Evolutionary conservation across 2,329 filamentous ascomycete genomes (phyloP).

Genomic region (Stagonosporopsis cucurbitacearum): DNA sequence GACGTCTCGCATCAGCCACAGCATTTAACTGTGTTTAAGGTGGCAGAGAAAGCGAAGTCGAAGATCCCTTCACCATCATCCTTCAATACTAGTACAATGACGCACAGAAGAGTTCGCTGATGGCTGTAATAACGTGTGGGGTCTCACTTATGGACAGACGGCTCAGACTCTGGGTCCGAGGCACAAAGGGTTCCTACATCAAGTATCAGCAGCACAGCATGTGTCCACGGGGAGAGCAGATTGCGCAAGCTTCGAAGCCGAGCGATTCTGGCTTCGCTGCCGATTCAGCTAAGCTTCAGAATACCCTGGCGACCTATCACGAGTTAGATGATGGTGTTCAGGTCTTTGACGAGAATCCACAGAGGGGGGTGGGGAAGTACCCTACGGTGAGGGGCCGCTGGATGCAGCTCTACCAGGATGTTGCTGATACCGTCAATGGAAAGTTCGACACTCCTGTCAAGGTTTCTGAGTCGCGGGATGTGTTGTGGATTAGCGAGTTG

Average conservation of each 20-base stretch:
- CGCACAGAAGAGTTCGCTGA: not conserved
- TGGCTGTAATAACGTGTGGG: not conserved
- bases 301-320: not conserved
- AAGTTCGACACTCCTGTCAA: not conserved
- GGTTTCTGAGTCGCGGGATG: not conserved
- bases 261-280: not conserved
- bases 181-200: not conserved
- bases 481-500: not conserved
- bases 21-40: not conserved
- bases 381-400: not conserved
- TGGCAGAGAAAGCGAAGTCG: not conserved
- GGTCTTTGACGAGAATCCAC: not conserved
- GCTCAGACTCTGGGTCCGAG: not conserved
- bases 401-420: not conserved
- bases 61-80: not conserved
- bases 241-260: not conserved
- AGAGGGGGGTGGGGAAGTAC: not conserved
- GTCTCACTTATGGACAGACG: not conserved
- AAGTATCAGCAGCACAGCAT: not conserved
- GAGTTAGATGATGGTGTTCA: not conserved
- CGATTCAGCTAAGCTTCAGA: not conserved
- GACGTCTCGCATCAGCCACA: not conserved
- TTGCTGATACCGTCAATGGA: not conserved
- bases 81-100: not conserved
- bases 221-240: not conserved